Percentiles rank a stretch among this genome's conserved stretches.
These are phyloP conservation scores for Botrytis galanthina DNA, from an alignment of 2,329 filamentous ascomycete species.

Conservation along the genomic window DNA sequence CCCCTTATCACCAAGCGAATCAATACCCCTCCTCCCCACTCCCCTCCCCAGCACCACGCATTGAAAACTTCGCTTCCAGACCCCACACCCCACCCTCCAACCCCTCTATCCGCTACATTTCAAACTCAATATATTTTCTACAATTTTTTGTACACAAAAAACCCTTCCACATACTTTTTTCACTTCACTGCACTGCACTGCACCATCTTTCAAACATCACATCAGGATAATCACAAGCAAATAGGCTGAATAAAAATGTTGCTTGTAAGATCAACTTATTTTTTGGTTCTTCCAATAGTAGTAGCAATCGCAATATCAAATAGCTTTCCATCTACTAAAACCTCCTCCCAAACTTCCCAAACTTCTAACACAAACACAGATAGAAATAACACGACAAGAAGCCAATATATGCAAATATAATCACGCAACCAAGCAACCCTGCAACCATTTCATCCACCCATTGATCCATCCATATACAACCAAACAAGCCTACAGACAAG, in stretches of 20 bases:
- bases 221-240: background rate
- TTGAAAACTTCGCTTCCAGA: background rate
- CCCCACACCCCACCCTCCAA: background rate
- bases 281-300: background rate
- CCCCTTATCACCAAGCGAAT: background rate
- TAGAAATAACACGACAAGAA: background rate
- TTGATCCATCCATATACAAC: background rate
- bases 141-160: too few species aligned
- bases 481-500: background rate
- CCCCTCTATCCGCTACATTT: background rate
- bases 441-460: background rate
- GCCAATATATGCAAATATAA: background rate
- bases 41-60: background rate
- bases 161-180: background rate
- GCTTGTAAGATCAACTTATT: background rate
- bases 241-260: background rate
- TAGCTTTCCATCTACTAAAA: background rate
- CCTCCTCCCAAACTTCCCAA: background rate
- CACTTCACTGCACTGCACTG: background rate
- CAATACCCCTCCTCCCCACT: background rate
- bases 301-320: background rate
- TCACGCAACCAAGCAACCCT: background rate
- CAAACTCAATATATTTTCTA: background rate
- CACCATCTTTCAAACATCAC: background rate
- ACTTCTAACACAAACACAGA: background rate